These are phyloP conservation scores for Lactarius deliciosus DNA, from an alignment of 768 basidiomycete genomes.

Conservation along the genomic window DNA sequence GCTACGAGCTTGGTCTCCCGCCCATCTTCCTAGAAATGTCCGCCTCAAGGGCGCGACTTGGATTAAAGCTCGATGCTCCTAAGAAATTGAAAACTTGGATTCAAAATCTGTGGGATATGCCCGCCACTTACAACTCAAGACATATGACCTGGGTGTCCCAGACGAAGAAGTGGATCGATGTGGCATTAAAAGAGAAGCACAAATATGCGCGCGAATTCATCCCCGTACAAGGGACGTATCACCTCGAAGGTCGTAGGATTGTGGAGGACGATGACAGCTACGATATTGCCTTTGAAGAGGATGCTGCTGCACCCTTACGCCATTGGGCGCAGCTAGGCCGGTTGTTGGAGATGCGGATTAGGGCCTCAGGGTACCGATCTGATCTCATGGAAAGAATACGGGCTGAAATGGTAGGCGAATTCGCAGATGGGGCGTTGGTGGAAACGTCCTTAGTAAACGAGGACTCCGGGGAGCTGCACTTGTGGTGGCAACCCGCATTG, in stretches of 20 bases:
- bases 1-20: background rate
- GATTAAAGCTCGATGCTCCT: background rate
- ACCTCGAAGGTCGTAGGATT: background rate
- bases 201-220: background rate
- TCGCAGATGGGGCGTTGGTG: background rate
- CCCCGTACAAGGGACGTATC: background rate
- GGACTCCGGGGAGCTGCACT: accelerated
- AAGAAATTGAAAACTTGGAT: background rate
- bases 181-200: background rate
- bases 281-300: accelerated
- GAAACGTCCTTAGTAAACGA: background rate
- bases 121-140: accelerated
- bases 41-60: background rate
- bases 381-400: background rate
- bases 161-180: background rate
- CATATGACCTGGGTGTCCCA: background rate
- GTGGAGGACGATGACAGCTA: background rate
- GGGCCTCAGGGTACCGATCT: accelerated
- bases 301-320: background rate
- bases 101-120: background rate
- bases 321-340: background rate
- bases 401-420: background rate
- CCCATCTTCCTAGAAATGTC: background rate
- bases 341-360: accelerated
- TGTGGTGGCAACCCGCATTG: too few relatives aligned